Percentiles rank a stretch among this genome's conserved stretches.
Evolutionary conservation across 2,329 filamentous ascomycete genomes (phyloP).

Genomic region (Fusarium anguioides): DNA sequence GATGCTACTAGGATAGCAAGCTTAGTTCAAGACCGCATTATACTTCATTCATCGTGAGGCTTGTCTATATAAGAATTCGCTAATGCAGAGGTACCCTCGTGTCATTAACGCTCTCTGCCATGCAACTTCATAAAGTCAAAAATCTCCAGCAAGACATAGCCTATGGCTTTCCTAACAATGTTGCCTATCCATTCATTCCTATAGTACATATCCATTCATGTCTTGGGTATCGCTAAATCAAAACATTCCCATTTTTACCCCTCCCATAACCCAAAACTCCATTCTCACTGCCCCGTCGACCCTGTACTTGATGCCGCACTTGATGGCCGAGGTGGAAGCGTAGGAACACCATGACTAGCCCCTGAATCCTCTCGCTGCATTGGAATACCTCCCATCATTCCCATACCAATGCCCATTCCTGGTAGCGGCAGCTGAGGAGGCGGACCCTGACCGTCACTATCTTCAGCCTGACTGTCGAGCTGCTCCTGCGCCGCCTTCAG

Average conservation of each 20-base stretch:
- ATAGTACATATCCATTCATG: slow-evolving; percentile 43
- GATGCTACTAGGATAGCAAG: no score
- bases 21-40: background rate
- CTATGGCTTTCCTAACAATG: background rate
- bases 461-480: slow-evolving; percentile 49
- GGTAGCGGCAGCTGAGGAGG: slow-evolving; percentile 37
- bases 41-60: background rate
- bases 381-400: slow-evolving; percentile 52
- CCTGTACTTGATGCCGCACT: slow-evolving; percentile 58
- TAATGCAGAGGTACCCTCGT: no score
- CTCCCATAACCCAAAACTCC: background rate
- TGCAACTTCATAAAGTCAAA: background rate
- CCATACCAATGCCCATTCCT: slow-evolving; percentile 39
- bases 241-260: slow-evolving; percentile 31
- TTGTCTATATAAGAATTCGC: no score
- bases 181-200: slow-evolving; percentile 24
- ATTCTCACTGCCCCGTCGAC: slow-evolving; percentile 53
- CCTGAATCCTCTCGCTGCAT: slow-evolving; percentile 54
- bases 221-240: slow-evolving; percentile 48
- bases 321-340: slow-evolving; percentile 50
- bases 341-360: slow-evolving; percentile 41
- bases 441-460: slow-evolving; percentile 49
- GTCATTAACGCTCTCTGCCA: background rate
- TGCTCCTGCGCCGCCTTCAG: slow-evolving; percentile 56
- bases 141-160: background rate